Conservation (phyloP, 179 eudicot species). For the Carnegiea gigantea region DNA sequence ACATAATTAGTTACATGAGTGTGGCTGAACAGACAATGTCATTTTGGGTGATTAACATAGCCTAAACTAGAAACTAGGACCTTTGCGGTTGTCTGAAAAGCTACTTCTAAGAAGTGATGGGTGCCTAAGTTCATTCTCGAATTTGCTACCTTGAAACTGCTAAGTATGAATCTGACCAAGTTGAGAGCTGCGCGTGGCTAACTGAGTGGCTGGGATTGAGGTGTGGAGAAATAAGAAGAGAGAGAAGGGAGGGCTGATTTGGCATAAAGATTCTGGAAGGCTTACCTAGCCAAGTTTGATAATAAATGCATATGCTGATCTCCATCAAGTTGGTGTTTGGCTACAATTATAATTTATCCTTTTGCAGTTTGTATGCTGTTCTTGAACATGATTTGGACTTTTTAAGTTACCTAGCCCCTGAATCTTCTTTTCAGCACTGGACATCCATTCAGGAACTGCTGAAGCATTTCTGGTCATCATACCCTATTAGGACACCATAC, state of each 20-base stretch:
- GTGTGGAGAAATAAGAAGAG: too few relatives aligned
- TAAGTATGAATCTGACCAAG: neutral
- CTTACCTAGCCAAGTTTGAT: neutral
- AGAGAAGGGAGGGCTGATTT: neutral
- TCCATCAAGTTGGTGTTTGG: neutral
- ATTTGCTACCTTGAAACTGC: neutral
- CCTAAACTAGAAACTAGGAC: too few relatives aligned
- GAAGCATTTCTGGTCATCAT: constrained; percentile 98
- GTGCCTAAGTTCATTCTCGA: too few relatives aligned
- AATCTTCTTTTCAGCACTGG: constrained; percentile 68
- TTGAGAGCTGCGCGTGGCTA: too few relatives aligned
- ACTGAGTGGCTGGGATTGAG: too few relatives aligned
- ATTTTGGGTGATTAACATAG: neutral
- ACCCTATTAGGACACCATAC: constrained; percentile 76
- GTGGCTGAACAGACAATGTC: neutral
- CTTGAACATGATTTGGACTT: neutral
- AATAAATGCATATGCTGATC: neutral
- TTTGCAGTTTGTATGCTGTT: constrained; percentile 9
- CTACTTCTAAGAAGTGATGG: neutral
- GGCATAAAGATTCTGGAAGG: neutral
- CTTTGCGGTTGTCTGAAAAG: neutral
- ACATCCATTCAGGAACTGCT: constrained; percentile 90
- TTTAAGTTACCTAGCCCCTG: neutral
- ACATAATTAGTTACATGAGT: too few relatives aligned
- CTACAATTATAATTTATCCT: neutral